Percentiles rank a stretch among this genome's conserved stretches.
Evolutionary conservation across 495 filamentous ascomycete genomes (phyloP).

Genomic region (Penicillium canariense): DNA sequence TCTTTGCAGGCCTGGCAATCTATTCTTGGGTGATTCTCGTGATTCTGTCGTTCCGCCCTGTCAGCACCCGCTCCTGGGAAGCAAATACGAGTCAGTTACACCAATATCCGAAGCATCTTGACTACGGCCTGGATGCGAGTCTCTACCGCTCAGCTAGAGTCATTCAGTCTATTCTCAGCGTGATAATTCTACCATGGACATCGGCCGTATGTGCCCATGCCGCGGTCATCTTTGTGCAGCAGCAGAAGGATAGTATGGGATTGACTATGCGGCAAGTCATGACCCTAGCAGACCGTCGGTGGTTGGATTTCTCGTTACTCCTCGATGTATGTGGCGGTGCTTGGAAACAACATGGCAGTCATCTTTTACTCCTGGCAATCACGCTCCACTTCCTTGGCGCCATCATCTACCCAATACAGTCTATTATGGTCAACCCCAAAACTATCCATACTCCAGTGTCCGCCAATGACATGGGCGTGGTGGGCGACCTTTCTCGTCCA

Average conservation of each 20-base stretch:
- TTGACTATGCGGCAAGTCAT: conserved; percentile 24
- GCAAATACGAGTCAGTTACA: neutral
- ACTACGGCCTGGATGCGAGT: neutral
- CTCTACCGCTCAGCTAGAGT: conserved; percentile 8
- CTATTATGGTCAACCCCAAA: conserved; percentile 15
- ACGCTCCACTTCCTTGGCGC: conserved; percentile 17
- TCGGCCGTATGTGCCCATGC: conserved; percentile 25
- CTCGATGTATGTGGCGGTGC: neutral
- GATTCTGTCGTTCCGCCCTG: neutral
- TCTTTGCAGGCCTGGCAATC: neutral
- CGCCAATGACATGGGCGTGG: neutral
- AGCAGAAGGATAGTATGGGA: conserved; percentile 16
- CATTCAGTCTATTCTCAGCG: conserved; percentile 5
- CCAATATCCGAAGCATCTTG: neutral
- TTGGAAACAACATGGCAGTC: conserved; percentile 19
- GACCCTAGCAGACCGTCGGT: conserved; percentile 21
- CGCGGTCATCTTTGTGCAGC: conserved; percentile 23
- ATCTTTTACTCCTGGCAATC: conserved; percentile 15
- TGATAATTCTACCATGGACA: conserved; percentile 17
- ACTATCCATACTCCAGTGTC: conserved; percentile 3
- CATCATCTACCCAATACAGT: conserved; percentile 27
- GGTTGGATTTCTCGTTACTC: conserved; percentile 16
- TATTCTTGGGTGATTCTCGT: conserved; percentile 1
- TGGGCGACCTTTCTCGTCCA: neutral
- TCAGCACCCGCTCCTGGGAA: neutral